Evolutionary conservation across 805 yeast species (phyloP), one percentile per base, ranked within the genome.

Genomic region (Kluyveromyces siamensis): DNA sequence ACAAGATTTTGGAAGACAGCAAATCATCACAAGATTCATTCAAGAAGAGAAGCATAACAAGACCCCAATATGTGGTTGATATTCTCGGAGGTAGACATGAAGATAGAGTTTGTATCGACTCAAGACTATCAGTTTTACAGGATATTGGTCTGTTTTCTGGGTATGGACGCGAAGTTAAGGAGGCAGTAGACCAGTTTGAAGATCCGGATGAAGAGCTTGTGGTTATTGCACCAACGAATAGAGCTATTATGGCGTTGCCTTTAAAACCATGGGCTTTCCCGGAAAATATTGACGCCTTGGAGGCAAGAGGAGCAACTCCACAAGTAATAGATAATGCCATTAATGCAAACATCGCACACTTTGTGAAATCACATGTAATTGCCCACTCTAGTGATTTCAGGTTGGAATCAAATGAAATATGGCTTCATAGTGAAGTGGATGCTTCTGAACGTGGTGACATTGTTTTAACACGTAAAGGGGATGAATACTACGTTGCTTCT

Each of bases 191-290:
- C 17, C 72, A 74, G 52, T 74, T 84, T 53, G 80, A 75, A 50
- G 65, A 71, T 50, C 62, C 66, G 14, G 66, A 69, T 30, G 57
- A 59, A 37, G 69, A 69, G 56, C 71, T 68, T 48, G 66, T 86
- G 19, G 74, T 87, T 7, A 75, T 87, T 58, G 87, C 95, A 2
- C 96, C 96, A 8, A 70, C 79, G 2, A 79, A 87, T 58, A 65
- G 63, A 11, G 90, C 87, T 3, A 70, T 87, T 50, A 67, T 67
- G 33, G 66, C 71, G 1, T 59, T 82, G 44, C 11, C 64, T 3
- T 48, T 62, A 48, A 87, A 87, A 62, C 96, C 96, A 18, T 88
- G 95, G 96, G 83, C 83, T 60, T 87, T 83, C 63, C 95, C 95
- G 0, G 62, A 59, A 8, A 57, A 70, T 6, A 69, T 79, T 14